Evolutionary conservation across 2,329 filamentous ascomycete species (phyloP).

Genomic region (Alternaria ethzedia): DNA sequence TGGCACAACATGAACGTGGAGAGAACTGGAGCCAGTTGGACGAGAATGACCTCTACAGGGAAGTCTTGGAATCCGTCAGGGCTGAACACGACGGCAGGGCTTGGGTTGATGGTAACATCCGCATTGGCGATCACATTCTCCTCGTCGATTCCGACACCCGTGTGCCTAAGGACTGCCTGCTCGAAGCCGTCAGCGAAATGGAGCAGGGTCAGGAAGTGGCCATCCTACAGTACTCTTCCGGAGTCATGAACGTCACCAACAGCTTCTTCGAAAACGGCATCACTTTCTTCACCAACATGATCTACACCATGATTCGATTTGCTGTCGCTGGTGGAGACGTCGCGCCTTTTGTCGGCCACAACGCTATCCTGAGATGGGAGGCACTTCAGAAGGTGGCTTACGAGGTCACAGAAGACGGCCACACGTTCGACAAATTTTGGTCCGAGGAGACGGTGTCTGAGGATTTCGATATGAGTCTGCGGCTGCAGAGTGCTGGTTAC

Average conservation of each 20-base stretch:
- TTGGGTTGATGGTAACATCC: constrained; percentile 83
- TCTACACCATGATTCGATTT: constrained; percentile 76
- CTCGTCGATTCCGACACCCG: constrained; percentile 57
- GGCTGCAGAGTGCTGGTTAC: constrained; percentile 72
- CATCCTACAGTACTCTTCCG: constrained; percentile 75
- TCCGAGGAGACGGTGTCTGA: constrained; percentile 78
- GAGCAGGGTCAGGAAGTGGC: constrained; percentile 79
- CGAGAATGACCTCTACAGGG: constrained; percentile 41
- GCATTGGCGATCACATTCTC: constrained; percentile 82
- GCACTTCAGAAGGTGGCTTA: constrained; percentile 64
- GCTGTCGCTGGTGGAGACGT: constrained; percentile 74
- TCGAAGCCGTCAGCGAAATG: constrained; percentile 83
- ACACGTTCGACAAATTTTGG: constrained; percentile 71
- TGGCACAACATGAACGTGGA: constrained; percentile 46
- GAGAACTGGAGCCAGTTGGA: constrained; percentile 41
- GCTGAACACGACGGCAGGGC: constrained; percentile 69
- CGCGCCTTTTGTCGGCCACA: constrained; percentile 79
- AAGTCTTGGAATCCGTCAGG: constrained; percentile 65
- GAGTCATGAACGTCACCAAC: constrained; percentile 74
- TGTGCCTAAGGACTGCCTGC: constrained; percentile 72
- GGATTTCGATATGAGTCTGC: constrained; percentile 77
- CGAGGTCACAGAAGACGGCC: constrained; percentile 36
- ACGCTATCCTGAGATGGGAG: constrained; percentile 75
- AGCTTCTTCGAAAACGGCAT: constrained; percentile 78
- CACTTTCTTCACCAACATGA: constrained; percentile 79